Base-by-base conservation (phyloP, 2,329 filamentous ascomycete genomes). In the Fusarium albidum region DNA sequence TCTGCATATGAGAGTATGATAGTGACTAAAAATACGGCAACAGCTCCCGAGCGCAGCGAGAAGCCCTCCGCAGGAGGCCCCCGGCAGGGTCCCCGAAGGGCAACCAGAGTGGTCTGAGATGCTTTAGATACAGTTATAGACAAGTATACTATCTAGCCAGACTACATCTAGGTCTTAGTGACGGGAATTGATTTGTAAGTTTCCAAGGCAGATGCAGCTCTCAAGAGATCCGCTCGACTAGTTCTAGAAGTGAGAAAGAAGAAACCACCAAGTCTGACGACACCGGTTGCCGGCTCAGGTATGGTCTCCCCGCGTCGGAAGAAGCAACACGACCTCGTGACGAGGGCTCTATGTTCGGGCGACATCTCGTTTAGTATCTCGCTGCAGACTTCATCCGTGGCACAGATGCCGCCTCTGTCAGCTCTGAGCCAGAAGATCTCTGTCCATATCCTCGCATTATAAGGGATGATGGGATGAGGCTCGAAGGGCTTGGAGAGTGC, bases 351-450 rank as follows among this genome's bases (percentile, higher is more conserved):
- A 42, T 42, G 14, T 8, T 31, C 12, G 4, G 26, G 12, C 4
- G 25, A 42, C 10, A 42, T 14, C 27, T 31, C 29, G 12, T 31
- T 27, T 2, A 42, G 27, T 9, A 27, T 42, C 15, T 42, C 39
- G 15, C 39, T 48, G 18, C 52, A 59, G n/a, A 57, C 48, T 9
- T 56, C 53, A 21, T 60, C 58, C 6, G 52, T 54, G 17, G 51
- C 56, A 21, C 50, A 59, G 13, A 59, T 40, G 3, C 58, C 56
- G 14, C 52, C 39, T 15, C 29, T 42, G 39, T 42, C 39, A 15
- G 39, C 44, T 32, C 38, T 45, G 35, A 50, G 41, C 49, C 45
- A 27, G 49, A 48, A 28, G 35, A 53, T 14, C 49, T 54, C 25
- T 38, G 39, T n/a, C 59, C 53, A 34, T 41, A 32, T 42, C 42